phyloP scores from a whole-genome alignment of 73 alveolate genomes.

The Vitrella brassicaformis region DNA sequence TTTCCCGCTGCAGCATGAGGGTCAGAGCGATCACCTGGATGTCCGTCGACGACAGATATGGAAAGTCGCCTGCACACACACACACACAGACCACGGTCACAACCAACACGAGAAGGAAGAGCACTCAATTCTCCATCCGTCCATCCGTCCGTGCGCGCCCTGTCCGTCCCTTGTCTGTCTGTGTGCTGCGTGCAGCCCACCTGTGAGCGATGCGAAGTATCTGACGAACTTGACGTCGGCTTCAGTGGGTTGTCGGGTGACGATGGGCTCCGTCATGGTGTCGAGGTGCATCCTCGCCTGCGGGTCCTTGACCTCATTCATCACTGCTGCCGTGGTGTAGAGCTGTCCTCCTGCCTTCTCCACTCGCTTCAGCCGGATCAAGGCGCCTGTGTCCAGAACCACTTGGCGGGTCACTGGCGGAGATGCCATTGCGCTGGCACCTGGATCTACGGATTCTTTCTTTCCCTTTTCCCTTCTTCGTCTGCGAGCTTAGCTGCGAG shows the following conservation, averaged over 20 bases:
- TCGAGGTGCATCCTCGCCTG: conserved; percentile 10
- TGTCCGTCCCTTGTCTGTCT: no score
- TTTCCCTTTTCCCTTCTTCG: no score
- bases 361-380: neutral
- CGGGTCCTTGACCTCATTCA: conserved; percentile 35
- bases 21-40: conserved; percentile 40
- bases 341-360: neutral
- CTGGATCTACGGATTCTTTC: no score
- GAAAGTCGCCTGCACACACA: conserved; percentile 48
- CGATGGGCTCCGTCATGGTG: neutral
- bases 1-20: conserved; percentile 6
- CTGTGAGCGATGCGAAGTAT: conserved; percentile 37
- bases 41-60: conserved; percentile 26
- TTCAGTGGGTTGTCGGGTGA: conserved; percentile 4
- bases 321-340: conserved; percentile 25
- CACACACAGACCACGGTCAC: no score
- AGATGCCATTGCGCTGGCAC: no score
- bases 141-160: no score
- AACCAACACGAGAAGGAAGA: no score
- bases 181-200: no score
- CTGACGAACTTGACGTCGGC: conserved; percentile 15
- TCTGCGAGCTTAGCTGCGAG: no score
- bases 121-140: no score
- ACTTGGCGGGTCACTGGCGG: no score
- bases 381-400: conserved; percentile 19